A percentile compares a stretch with the other conserved stretches of the same genome.
Conservation (phyloP, 129 eudicot species). For the Flaveria sonorensis region DNA sequence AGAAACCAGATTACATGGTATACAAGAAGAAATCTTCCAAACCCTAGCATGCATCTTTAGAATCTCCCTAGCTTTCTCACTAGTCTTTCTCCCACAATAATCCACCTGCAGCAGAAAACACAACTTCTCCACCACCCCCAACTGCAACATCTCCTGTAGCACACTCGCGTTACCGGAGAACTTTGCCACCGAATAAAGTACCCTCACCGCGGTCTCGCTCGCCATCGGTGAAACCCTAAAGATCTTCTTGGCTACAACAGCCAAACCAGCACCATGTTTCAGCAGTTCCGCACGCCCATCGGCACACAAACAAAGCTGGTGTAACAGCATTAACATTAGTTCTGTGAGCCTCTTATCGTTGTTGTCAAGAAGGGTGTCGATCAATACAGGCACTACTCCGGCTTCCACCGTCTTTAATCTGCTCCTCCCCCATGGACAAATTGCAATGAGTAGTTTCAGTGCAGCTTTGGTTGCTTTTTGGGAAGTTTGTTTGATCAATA, state of each 20-base stretch:
- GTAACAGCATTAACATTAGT: constrained; percentile 45
- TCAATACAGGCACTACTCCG: constrained; percentile 41
- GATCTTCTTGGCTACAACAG: constrained; percentile 67
- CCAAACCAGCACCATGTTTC: constrained; percentile 65
- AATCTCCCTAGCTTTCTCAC: constrained; percentile 62
- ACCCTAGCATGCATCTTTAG: constrained; percentile 53
- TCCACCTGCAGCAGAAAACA: constrained; percentile 54
- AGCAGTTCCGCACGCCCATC: constrained; percentile 61
- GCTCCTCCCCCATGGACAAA: constrained; percentile 58
- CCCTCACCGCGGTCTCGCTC: constrained; percentile 53
- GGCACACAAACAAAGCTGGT: constrained; percentile 56
- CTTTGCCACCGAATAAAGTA: constrained; percentile 43
- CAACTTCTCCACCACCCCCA: constrained; percentile 67
- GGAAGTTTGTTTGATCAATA: constrained; percentile 42
- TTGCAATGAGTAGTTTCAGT: constrained; percentile 40
- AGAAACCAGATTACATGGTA: constrained; percentile 37
- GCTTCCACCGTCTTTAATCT: constrained; percentile 55
- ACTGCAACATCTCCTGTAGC: constrained; percentile 63
- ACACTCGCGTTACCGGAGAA: constrained; percentile 46
- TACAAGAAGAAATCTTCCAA: constrained; percentile 67
- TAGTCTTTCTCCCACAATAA: constrained; percentile 51
- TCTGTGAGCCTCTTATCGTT: constrained; percentile 42
- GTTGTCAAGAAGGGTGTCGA: constrained; percentile 45
- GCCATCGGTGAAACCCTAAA: constrained; percentile 57
- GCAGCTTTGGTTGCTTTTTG: constrained; percentile 57